Evolutionary conservation across 495 filamentous ascomycete genomes (phyloP).

Genomic region (Cercophora newfieldiana): DNA sequence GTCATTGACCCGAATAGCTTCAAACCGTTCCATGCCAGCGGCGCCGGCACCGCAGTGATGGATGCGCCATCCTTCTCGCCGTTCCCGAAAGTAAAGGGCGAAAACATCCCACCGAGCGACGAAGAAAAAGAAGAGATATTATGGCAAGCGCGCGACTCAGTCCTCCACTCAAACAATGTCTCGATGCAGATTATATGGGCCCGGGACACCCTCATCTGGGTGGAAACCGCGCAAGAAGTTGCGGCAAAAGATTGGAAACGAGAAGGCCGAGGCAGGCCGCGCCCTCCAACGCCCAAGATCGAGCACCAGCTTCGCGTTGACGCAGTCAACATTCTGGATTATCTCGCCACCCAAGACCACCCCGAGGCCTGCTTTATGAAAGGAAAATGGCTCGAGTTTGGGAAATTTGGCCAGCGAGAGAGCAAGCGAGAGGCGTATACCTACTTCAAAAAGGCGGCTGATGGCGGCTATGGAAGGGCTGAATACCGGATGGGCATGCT

Average conservation of each 20-base stretch:
- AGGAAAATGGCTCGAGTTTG: slow-evolving; percentile 97
- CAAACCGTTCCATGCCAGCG: slow-evolving; percentile 46
- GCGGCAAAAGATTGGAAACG: slow-evolving; percentile 60
- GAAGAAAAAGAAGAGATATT: slow-evolving; percentile 89
- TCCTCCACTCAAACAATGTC: slow-evolving; percentile 91
- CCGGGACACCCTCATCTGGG: slow-evolving; percentile 84
- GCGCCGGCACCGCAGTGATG: slow-evolving; percentile 28
- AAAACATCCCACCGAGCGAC: slow-evolving; percentile 91
- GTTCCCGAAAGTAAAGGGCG: slow-evolving; percentile 82
- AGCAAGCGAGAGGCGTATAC: slow-evolving; percentile 94
- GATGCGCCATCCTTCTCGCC: slow-evolving; percentile 84
- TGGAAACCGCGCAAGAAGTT: slow-evolving; percentile 76
- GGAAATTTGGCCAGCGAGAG: slow-evolving; percentile 83
- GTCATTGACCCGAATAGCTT: slow-evolving; percentile 38
- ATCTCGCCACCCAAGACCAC: slow-evolving; percentile 87
- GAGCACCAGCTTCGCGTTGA: slow-evolving; percentile 86
- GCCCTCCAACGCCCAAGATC: slow-evolving; percentile 76
- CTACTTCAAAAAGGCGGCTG: slow-evolving; percentile 80
- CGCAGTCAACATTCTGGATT: slow-evolving; percentile 86
- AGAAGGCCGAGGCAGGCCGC: slow-evolving; percentile 58
- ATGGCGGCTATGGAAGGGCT: slow-evolving; percentile 87
- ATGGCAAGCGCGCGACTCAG: slow-evolving; percentile 75
- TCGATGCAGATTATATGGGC: slow-evolving; percentile 98
- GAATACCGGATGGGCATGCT: slow-evolving; percentile 99
- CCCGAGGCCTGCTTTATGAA: slow-evolving; percentile 93